Evolutionary conservation across 2,329 filamentous ascomycete genomes (phyloP).

Genomic region (Proliferodiscus dingleyae): DNA sequence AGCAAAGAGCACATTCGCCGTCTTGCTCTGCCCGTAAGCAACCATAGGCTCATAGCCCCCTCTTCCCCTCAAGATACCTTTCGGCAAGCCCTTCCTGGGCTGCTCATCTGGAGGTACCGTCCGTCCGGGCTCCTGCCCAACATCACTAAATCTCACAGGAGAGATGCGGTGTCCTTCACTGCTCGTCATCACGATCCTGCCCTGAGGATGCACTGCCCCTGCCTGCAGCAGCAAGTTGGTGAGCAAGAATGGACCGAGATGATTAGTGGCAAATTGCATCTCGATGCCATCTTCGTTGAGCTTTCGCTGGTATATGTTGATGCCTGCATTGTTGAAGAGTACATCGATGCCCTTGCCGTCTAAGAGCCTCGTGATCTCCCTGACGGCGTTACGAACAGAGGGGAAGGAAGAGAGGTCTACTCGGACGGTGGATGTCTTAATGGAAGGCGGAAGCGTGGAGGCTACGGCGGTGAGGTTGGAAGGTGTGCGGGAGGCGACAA

Average conservation of each 20-base stretch:
- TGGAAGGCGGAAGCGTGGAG: conserved; percentile 28
- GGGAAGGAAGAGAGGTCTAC: conserved; percentile 36
- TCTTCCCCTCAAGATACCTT: conserved; percentile 10
- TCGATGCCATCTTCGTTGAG: conserved; percentile 15
- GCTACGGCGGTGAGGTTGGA: conserved; percentile 30
- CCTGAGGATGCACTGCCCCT: not conserved
- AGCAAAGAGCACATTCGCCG: conserved; percentile 35
- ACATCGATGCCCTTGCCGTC: conserved; percentile 14
- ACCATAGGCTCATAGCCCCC: conserved; percentile 15
- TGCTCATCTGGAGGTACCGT: conserved; percentile 6
- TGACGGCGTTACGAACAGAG: conserved; percentile 16
- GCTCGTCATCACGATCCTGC: conserved; percentile 13
- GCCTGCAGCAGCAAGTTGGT: conserved; percentile 16
- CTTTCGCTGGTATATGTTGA: conserved; percentile 8
- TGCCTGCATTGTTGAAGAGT: conserved; percentile 22
- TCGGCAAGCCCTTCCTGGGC: conserved; percentile 10
- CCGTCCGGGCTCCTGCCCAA: conserved; percentile 22
- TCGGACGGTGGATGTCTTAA: conserved; percentile 31
- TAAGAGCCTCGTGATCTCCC: conserved; percentile 1
- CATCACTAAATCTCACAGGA: conserved; percentile 29
- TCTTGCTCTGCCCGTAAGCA: conserved; percentile 42
- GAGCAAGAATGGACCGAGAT: conserved; percentile 19
- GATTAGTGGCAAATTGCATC: conserved; percentile 20
- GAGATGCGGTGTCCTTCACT: conserved; percentile 18
- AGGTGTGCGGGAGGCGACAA: conserved; percentile 33